Base-by-base conservation (phyloP, 2,329 filamentous ascomycete genomes). In the Sarocladium oryzae region DNA sequence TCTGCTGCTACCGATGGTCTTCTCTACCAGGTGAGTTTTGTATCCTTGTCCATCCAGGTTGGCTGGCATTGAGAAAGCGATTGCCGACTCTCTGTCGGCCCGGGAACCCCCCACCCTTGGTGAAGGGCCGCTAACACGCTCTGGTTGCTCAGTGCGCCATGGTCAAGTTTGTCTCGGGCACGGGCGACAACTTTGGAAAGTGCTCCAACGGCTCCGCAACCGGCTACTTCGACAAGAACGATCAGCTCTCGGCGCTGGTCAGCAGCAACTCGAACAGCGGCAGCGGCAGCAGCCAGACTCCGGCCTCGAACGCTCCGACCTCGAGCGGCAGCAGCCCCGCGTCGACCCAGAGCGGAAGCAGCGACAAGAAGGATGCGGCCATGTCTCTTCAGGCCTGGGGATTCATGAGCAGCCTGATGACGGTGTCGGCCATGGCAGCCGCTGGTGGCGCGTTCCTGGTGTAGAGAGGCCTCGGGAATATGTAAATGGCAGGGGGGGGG, bases 1-100 rank as follows among this genome's bases (percentile, higher is more conserved):
- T 72, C 70, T 20, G 68, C 75, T 18, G 79, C 74, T 0, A 66
- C 72, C 0, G 81, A 85, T 54, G 81, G 81, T 2, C 55, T 77
- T 15, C 64, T 83, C 5, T 84, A 74, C 60, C 75, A 80, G 69
- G 79, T 82, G 63, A 50, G 68, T 57, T 20, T 3, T n/a, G 51
- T 20, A 6, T n/a, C 10, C 26, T 13, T 11, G 2, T n/a, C n/a
- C n/a, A n/a, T n/a, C n/a, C n/a, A n/a, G n/a, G n/a, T n/a, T n/a
- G n/a, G n/a, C n/a, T n/a, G n/a, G n/a, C n/a, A n/a, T n/a, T n/a
- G n/a, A n/a, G n/a, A n/a, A n/a, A n/a, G n/a, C n/a, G n/a, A n/a
- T n/a, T n/a, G n/a, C n/a, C n/a, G n/a, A n/a, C n/a, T n/a, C n/a
- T n/a, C n/a, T n/a, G n/a, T n/a, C n/a, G n/a, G n/a, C n/a, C n/a